Base-by-base conservation (phyloP, 495 filamentous ascomycete genomes). In the Immersiella caudata region DNA sequence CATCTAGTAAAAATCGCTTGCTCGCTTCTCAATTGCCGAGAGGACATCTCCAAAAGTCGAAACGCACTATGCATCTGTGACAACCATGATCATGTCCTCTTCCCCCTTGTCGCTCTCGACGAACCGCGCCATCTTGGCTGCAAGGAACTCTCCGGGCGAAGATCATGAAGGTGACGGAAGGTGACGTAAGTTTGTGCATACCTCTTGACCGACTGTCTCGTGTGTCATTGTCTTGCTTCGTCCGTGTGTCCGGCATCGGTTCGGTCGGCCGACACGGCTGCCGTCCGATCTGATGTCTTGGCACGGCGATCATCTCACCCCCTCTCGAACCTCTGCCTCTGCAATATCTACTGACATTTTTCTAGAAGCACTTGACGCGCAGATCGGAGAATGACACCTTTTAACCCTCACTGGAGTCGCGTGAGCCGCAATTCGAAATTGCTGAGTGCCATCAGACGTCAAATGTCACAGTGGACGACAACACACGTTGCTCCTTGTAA, bases 211-310 rank as follows among this genome's bases (percentile, higher is more conserved):
- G 49, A 55, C 25, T 67, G 65, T 70, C 68, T 70, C 64, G 60
- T 66, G 63, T 69, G 50, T 33, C 33, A 11, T 62, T 33, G 50
- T 4, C 52, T 2, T 52, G 49, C 49, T 52, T 12, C 49, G 49
- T 52, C 49, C 21, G 49, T 52, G 49, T 55, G 52, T 2, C 16
- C 20, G 52, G 52, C 52, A 14, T 55, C 56, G n/a, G 27, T 22
- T 59, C 56, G 26, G 56, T 59, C 56, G 56, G 56, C 26, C 56
- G 56, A 59, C 56, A 59, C 56, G 56, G n/a, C 33, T 59, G 24
- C 56, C 56, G 56, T 59, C 66, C 24, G 66, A 68, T 68, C 66
- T 54, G 12, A 49, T 25, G 36, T 21, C 61, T 64, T 64, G 60
- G 61, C 61, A 49, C 21, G 12, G 16, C 25, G 61, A 68, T 68